Evolutionary conservation across 495 filamentous ascomycete genomes (phyloP).

Genomic region (Alectoria sarmentosa): DNA sequence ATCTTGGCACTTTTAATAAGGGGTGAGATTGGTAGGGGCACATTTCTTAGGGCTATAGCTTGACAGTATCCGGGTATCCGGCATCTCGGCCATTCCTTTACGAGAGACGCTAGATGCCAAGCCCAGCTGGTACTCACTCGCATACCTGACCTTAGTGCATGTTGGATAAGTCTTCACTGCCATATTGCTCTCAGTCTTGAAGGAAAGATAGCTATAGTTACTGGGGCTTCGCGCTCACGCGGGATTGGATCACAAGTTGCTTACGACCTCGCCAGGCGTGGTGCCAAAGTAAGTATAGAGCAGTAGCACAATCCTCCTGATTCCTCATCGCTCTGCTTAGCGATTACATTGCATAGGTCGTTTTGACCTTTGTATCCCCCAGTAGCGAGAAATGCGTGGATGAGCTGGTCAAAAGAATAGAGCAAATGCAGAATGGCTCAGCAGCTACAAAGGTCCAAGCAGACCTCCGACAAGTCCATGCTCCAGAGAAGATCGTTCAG

Average conservation of each 20-base stretch:
- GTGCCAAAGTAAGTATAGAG: conserved; percentile 27
- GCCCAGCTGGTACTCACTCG: no score
- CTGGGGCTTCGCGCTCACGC: conserved; percentile 29
- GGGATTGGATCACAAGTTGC: conserved; percentile 33
- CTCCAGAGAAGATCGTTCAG: conserved; percentile 20
- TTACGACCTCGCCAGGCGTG: conserved; percentile 28
- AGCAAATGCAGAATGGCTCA: conserved; percentile 28
- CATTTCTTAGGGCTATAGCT: no score
- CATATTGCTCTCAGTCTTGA: conserved; percentile 25
- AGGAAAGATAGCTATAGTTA: conserved; percentile 46
- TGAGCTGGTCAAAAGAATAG: conserved; percentile 32
- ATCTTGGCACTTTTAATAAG: no score
- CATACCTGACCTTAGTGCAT: no score
- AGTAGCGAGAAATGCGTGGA: conserved; percentile 31
- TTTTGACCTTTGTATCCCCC: conserved; percentile 37
- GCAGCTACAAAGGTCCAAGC: conserved; percentile 33
- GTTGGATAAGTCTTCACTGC: no score
- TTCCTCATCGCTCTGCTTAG: not conserved
- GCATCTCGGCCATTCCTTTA: not conserved
- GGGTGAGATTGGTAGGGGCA: no score
- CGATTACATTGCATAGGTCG: conserved; percentile 27
- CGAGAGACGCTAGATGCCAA: not conserved
- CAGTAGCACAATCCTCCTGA: not conserved
- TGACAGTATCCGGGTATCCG: no score
- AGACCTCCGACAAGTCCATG: conserved; percentile 31